A percentile compares a stretch with the other conserved stretches of the same genome.
Conservation (phyloP, 2,329 filamentous ascomycete species). For the Fusarium nanum region DNA sequence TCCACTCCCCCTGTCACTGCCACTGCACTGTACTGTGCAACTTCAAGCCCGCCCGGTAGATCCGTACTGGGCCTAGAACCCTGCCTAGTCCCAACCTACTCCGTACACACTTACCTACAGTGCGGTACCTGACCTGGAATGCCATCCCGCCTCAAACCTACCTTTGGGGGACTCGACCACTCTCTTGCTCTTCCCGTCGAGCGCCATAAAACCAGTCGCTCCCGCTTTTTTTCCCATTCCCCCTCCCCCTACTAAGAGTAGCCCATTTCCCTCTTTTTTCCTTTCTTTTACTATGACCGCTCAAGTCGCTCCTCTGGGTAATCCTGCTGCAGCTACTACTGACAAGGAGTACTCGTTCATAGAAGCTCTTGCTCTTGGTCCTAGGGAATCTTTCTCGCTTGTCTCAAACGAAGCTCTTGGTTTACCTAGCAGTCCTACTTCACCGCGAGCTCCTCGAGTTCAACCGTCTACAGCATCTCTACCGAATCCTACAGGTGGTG, state of each 20-base stretch:
- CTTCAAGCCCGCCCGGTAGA: no score
- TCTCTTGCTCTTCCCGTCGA: neutral
- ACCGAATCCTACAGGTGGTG: neutral
- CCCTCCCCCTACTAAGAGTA: constrained; percentile 16
- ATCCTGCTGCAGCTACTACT: constrained; percentile 11
- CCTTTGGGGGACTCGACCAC: neutral
- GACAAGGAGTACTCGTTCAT: constrained; percentile 50
- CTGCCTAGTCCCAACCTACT: neutral
- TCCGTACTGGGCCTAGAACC: constrained; percentile 30
- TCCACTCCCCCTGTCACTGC: neutral
- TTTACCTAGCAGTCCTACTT: constrained; percentile 26
- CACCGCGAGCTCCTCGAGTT: neutral
- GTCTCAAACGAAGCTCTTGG: constrained; percentile 47
- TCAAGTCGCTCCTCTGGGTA: constrained; percentile 36
- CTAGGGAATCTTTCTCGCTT: constrained; percentile 44
- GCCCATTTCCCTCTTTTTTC: constrained; percentile 1
- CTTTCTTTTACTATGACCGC: constrained; percentile 40
- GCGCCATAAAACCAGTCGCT: constrained; percentile 46
- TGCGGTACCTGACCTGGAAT: constrained; percentile 30
- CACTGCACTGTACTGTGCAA: neutral
- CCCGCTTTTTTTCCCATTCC: constrained; percentile 29
- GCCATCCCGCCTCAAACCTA: neutral
- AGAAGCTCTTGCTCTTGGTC: constrained; percentile 47
- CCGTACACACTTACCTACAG: neutral
- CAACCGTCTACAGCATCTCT: neutral